Conservation (phyloP, 441 rosid genomes). For the Pelargonium fulgidum region DNA sequence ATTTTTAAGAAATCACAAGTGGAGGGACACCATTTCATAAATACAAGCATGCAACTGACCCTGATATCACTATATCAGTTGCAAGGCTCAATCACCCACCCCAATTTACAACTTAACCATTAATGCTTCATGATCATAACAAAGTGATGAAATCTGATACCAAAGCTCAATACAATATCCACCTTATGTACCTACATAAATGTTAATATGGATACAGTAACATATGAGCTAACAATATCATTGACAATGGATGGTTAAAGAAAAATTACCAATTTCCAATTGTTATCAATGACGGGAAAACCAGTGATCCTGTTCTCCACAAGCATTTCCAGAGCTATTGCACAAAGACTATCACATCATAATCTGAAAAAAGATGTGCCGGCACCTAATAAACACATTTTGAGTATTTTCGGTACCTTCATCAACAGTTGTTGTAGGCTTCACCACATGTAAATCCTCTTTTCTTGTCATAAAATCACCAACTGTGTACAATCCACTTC, state of each 20-base stretch:
- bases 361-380: not conserved
- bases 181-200: not conserved
- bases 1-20: no score
- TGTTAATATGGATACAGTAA: not conserved
- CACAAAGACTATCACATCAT: not conserved
- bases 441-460: not conserved
- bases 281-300: constrained; percentile 25
- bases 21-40: no score
- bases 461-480: not conserved
- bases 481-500: not conserved
- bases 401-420: not conserved
- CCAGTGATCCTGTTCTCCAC: constrained; percentile 30
- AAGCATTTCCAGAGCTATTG: constrained; percentile 24
- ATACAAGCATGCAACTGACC: no score
- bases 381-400: not conserved
- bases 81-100: not conserved
- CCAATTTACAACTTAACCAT: not conserved
- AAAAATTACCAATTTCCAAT: constrained; percentile 26
- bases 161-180: not conserved
- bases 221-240: not conserved
- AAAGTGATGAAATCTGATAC: not conserved
- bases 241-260: not conserved
- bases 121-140: not conserved
- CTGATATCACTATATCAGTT: no score
- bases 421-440: constrained; percentile 1